Base-by-base conservation (phyloP, 2,329 filamentous ascomycete species). In the Colletotrichum karsti region DNA sequence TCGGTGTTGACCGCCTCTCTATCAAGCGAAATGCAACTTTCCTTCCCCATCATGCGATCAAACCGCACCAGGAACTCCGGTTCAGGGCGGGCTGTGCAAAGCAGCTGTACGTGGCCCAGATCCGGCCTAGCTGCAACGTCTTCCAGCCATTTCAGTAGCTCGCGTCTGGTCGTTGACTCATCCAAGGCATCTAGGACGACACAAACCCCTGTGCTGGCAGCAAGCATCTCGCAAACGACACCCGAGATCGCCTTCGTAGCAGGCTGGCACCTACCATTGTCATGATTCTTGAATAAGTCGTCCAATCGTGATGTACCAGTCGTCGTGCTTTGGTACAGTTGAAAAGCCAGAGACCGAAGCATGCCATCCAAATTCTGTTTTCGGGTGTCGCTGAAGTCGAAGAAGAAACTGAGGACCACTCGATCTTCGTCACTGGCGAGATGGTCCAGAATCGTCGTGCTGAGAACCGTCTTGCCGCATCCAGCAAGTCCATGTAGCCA, bases 161-260 rank as follows among this genome's bases (percentile, higher is more conserved):
- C 62, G 6, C 30, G 3, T 39, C 69, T 74, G 24, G 55, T 70
- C 5, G 37, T 67, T 7, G 50, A 75, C 50, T 75, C 73, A 35
- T 74, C 73, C 12, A 76, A 41, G 7, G 73, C 74, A 20, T 76
- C 72, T 0, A 75, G 41, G 5, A 73, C 33, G n/a, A 74, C 53
- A 7, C 33, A 12, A 60, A 44, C 12, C 46, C 68, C 2, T 44
- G 55, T 9, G 26, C 9, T 7, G 10, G 28, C 28, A 30, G 9
- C 55, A 24, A 74, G 48, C 1, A 73, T 41, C 4, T 74, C 53
- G 18, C 80, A 73, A 7, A 30, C 64, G 26, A 73, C 44, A 9
- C 61, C 28, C 3, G 73, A 54, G 69, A 6, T 66, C n/a, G 30
- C 73, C 72, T n/a, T 74, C 73, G 5, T 30, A 6, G 28, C 9